Evolutionary conservation across 768 basidiomycete species (phyloP).

Genomic region (Stropharia rugosoannulata): DNA sequence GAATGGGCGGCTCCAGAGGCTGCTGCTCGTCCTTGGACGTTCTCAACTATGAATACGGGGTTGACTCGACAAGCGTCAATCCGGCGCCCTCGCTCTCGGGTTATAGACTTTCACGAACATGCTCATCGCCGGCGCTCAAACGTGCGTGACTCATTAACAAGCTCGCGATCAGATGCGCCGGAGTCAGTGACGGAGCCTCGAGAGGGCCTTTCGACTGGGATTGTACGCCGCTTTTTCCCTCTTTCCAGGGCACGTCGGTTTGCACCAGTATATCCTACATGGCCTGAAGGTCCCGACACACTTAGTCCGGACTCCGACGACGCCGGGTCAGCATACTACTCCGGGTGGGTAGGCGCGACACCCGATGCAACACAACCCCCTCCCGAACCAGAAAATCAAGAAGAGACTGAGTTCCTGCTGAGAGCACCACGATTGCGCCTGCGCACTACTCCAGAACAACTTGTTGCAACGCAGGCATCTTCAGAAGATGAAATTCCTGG

Average conservation of each 20-base stretch:
- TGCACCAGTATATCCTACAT: constrained; percentile 25
- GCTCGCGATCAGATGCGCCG: constrained; percentile 24
- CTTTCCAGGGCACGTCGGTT: constrained; percentile 45
- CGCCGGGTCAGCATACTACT: constrained; percentile 9
- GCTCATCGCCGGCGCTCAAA: constrained; percentile 61
- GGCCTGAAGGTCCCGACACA: constrained; percentile 23
- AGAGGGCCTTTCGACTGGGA: constrained; percentile 17
- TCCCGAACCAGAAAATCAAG: constrained; percentile 18
- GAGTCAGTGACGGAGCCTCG: constrained; percentile 27
- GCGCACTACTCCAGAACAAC: constrained; percentile 61
- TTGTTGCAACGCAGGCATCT: constrained; percentile 48
- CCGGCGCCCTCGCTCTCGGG: constrained; percentile 55
- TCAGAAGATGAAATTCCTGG: constrained; percentile 21
- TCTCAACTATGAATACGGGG: constrained; percentile 21
- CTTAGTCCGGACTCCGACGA: constrained; percentile 16
- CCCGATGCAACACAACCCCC: constrained; percentile 9
- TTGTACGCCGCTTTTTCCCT: constrained; percentile 55
- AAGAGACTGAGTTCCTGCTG: constrained; percentile 15
- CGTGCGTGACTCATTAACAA: constrained; percentile 32
- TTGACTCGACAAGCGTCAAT: constrained; percentile 60
- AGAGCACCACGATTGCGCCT: constrained; percentile 57
- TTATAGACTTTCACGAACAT: constrained; percentile 73
- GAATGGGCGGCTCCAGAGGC: constrained; percentile 28
- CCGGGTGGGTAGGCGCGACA: background rate
- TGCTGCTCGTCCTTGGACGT: constrained; percentile 31